Conservation (phyloP, 2,329 filamentous ascomycete genomes). For the Penicillium sumatraense region DNA sequence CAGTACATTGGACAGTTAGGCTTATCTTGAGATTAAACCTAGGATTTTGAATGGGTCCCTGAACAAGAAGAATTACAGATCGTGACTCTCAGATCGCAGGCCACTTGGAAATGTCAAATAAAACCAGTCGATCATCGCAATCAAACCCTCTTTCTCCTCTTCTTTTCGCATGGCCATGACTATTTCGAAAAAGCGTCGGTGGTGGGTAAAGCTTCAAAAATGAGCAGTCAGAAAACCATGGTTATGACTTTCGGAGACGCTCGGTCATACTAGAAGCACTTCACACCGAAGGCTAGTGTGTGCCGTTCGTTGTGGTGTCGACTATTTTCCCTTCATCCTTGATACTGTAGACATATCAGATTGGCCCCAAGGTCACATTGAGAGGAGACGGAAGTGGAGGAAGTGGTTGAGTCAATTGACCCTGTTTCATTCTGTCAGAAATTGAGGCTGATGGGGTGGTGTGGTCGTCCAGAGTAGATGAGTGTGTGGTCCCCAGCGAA, state of each 20-base stretch:
- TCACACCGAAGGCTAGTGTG: not conserved
- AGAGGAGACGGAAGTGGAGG: not conserved
- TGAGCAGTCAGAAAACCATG: constrained; percentile 10
- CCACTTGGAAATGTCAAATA: not conserved
- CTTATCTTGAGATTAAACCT: not conserved
- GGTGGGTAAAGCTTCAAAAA: constrained; percentile 11
- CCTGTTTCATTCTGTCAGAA: not conserved
- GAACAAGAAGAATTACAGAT: not conserved
- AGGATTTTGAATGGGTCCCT: not conserved
- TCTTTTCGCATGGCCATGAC: constrained; percentile 9
- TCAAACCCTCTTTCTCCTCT: not conserved
- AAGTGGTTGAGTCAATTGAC: not conserved
- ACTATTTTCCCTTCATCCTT: not conserved
- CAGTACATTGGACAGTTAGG: constrained; percentile 10
- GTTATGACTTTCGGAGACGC: constrained; percentile 2
- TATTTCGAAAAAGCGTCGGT: constrained; percentile 8
- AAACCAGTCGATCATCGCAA: not conserved
- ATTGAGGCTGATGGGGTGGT: not conserved
- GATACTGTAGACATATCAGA: not conserved
- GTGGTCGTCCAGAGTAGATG: not conserved
- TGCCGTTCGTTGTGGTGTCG: not conserved
- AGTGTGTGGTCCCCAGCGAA: not conserved
- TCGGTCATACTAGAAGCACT: constrained; percentile 2
- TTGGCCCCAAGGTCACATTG: constrained; percentile 6
- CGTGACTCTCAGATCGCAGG: not conserved